A percentile compares a stretch with the other conserved stretches of the same genome.
These are phyloP conservation scores for Coemansia sp. DNA, from an alignment of 192 early-diverging fungal genomes.

Conservation along the genomic window DNA sequence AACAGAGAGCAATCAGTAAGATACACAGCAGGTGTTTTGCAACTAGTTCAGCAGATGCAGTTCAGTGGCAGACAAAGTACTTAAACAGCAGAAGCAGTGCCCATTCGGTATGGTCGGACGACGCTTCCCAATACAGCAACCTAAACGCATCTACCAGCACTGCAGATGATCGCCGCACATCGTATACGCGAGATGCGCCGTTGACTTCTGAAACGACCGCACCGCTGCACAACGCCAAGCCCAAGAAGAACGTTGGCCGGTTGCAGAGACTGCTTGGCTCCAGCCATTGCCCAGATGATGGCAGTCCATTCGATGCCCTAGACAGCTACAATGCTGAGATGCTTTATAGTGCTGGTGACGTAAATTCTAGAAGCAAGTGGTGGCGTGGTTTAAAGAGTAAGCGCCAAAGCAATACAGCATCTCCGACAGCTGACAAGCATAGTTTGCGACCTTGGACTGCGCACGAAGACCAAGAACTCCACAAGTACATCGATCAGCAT, in stretches of 20 bases:
- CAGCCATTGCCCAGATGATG: background rate
- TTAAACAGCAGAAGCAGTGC: background rate
- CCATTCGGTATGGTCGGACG: background rate
- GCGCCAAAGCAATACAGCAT: background rate
- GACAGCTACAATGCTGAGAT: background rate
- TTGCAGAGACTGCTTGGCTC: background rate
- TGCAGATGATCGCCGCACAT: background rate
- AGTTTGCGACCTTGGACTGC: conserved; percentile 16
- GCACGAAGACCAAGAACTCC: conserved; percentile 16
- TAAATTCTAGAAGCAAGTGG: background rate
- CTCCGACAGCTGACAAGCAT: background rate
- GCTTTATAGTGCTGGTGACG: background rate
- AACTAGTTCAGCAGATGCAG: background rate
- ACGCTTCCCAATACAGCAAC: background rate
- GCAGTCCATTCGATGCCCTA: background rate
- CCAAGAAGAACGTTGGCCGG: background rate
- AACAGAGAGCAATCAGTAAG: background rate
- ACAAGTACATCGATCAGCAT: background rate
- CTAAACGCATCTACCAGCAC: background rate
- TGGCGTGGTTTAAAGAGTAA: background rate
- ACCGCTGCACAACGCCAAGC: background rate
- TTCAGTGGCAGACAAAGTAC: background rate
- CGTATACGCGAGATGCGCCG: background rate
- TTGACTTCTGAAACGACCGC: background rate
- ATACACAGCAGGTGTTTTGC: background rate